Evolutionary conservation across 2,329 filamentous ascomycete species (phyloP), one percentile per base, ranked within the genome.

Genomic region (Dothideomycetes sp.): DNA sequence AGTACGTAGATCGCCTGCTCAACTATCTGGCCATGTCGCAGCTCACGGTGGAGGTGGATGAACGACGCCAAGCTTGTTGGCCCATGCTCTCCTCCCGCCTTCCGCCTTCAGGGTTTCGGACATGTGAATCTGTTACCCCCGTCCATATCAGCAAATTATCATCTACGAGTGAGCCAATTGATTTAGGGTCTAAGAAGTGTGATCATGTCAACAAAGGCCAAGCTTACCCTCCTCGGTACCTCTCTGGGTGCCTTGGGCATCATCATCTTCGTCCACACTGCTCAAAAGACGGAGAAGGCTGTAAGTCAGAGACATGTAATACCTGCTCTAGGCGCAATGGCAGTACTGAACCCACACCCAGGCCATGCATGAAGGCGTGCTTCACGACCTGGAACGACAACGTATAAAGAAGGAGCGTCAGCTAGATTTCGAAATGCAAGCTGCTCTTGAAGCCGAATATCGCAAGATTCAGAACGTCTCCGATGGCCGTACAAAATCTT

Each of bases 321-420:
- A 3, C 5, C 12, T 16, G 2, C 16, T 32, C 5, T 5, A 12
- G 19, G 10, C 46, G 38, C 19, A 27, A 33, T 36, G n/a, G 24
- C 19, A 35, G 16, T 22, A 19, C 12, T 38, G 16, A 30, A 17
- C 27, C 17, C 4, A 18, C 5, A 7, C 31, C 29, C 31, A 89
- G 91, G 84, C 85, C 42, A 98, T 98, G 91, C 91, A 98, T 56
- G 77, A 82, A 49, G 91, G 91, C 33, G 91, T 98, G 31, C 69
- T 96, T 48, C 84, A 89, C 47, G 91, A 98, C 56, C 83, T 95
- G 71, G 89, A 96, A 57, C 86, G 93, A 56, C 88, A 94, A 59
- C 79, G 84, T 34, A 60, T 95, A 49, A 95, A 95, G 65, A 75
- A 77, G 49, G 91, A 98, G 61, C 80, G 91, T 43, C 84, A 93